Evolutionary conservation across 2,329 filamentous ascomycete species (phyloP), one percentile per base, ranked within the genome.

Genomic region (Talaromyces sp.): DNA sequence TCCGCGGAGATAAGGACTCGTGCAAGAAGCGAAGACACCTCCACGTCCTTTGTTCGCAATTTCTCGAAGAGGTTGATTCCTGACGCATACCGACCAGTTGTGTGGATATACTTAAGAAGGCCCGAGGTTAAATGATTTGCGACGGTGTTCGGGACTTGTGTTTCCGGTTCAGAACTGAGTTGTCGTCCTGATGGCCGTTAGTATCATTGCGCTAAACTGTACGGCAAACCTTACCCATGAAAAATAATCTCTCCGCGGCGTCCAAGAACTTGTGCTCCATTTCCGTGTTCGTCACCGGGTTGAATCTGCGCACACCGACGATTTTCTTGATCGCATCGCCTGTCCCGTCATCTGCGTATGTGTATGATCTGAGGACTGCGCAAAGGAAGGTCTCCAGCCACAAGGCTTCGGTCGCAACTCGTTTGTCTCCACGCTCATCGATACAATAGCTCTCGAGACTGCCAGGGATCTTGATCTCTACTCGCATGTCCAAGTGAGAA

Each of bases 21-120:
- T 31, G 95, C 90, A 24, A 99, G 84, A 1, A 99, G 83, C 0
- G 95, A 98, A 0, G 95, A 96, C 1, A 99, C 93, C 74, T 99
- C 95, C 1, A 94, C 87, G 73, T 97, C 96, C 68, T 93, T 90
- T 11, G 89, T 89, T 52, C 94, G 89, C 58, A 99, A 86, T 79
- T 99, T 99, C 79, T 98, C 93, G 72, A 99, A 99, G 0, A 99
- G 85, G 70, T 99, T 99, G 78, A 99, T 97, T 14, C 93, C 95
- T 0, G 95, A 98, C 9, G 93, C 87, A 73, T 95, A 97, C 66
- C 95, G 89, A 19, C 95, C 96, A 0, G 94, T 98, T 0, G 95
- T 99, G 72, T 93, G 88, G 71, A 99, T 96, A 76, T 99, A 99
- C 78, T 91, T 92, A 37, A 99, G 83, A 6, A 99, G 86, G 3